phyloP scores from a whole-genome alignment of 108 stramenopile species.

The Chaetoceros muelleri region DNA sequence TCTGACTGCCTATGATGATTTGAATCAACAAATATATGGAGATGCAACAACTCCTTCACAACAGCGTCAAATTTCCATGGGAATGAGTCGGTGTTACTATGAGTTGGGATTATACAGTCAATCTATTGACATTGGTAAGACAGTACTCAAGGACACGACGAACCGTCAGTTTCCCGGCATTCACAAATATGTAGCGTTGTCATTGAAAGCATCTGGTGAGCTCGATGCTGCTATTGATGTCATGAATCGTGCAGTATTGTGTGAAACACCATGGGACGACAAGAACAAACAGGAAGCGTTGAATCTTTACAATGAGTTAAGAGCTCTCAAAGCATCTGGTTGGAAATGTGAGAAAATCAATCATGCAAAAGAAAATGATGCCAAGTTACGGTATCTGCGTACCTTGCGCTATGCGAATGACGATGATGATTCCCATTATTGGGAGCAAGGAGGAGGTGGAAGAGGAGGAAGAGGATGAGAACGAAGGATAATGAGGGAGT shows the following conservation, averaged over 20 bases:
- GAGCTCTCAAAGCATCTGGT: no score
- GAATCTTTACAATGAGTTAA: no score
- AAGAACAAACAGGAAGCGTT: no score
- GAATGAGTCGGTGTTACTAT: slow-evolving; percentile 22
- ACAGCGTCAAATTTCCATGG: background rate
- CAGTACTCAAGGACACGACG: slow-evolving; percentile 28
- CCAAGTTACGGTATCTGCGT: no score
- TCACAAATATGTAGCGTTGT: slow-evolving; percentile 37
- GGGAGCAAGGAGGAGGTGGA: no score
- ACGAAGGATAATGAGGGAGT: no score
- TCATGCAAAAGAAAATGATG: no score
- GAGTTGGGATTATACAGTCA: slow-evolving; percentile 15
- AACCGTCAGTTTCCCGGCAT: slow-evolving; percentile 39
- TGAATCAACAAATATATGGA: slow-evolving; percentile 3
- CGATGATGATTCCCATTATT: no score
- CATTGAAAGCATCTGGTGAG: slow-evolving; percentile 22
- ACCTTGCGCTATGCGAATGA: no score
- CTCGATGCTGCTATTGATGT: slow-evolving; percentile 10
- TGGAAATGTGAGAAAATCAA: no score
- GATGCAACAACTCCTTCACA: background rate
- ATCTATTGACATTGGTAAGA: slow-evolving; percentile 13
- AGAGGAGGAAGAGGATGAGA: no score
- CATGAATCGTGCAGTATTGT: slow-evolving; percentile 26
- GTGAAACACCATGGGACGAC: slow-evolving; percentile 41
- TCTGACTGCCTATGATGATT: background rate